Evolutionary conservation across 768 basidiomycete species (phyloP).

Genomic region (Agaricus sinodeliciosus): DNA sequence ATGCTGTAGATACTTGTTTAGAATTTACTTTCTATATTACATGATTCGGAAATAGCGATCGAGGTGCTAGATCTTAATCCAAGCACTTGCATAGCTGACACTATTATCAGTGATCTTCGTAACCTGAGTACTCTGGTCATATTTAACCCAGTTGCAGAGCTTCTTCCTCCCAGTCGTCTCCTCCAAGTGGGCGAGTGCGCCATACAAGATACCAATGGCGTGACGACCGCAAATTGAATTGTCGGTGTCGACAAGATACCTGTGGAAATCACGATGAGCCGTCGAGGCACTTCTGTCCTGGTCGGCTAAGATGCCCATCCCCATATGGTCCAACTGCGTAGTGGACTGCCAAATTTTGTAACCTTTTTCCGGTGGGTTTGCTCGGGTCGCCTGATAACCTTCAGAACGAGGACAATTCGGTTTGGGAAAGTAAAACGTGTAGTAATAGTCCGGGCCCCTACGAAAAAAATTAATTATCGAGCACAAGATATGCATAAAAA

Average conservation of each 20-base stretch:
- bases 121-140: conserved; percentile 88
- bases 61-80: conserved; percentile 46
- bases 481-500: not conserved
- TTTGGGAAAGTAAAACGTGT: conserved; percentile 81
- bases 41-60: not conserved
- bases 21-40: conserved; percentile 1
- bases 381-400: conserved; percentile 45
- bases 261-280: conserved; percentile 58
- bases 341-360: conserved; percentile 84
- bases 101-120: conserved; percentile 68
- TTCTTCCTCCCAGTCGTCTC: conserved; percentile 26
- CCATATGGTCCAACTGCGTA: conserved; percentile 78
- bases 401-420: conserved; percentile 35
- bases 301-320: conserved; percentile 60
- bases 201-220: conserved; percentile 89
- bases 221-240: conserved; percentile 98
- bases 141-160: conserved; percentile 76
- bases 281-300: conserved; percentile 45
- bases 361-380: conserved; percentile 29
- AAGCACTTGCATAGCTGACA: conserved; percentile 95
- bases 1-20: conserved; percentile 23
- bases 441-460: conserved; percentile 82
- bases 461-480: not conserved
- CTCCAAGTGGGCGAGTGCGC: conserved; percentile 60
- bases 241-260: conserved; percentile 65